These are phyloP conservation scores for Volvox carteri DNA, from an alignment of 163 green algal species.

Conservation along the genomic window DNA sequence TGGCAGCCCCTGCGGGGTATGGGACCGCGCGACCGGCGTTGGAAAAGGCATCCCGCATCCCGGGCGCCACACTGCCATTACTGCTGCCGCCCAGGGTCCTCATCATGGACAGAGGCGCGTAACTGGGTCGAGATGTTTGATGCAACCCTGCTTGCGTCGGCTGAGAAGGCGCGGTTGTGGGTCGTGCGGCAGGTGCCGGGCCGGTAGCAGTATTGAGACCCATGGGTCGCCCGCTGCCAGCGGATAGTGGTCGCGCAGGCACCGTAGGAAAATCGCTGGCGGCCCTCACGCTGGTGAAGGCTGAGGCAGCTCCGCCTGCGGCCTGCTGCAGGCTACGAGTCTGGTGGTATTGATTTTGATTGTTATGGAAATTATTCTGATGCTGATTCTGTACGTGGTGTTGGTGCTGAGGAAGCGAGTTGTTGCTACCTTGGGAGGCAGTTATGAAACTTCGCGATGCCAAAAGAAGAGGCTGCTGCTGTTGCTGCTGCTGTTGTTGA, in stretches of 20 bases:
- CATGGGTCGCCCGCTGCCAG: slow-evolving; percentile 14
- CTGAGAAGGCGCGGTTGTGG: neutral
- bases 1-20: neutral
- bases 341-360: neutral
- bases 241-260: slow-evolving; percentile 16
- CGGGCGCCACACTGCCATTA: neutral
- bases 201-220: neutral
- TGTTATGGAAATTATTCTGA: too few relatives aligned
- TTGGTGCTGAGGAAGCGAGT: neutral
- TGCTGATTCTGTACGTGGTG: neutral
- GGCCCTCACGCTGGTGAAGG: neutral
- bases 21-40: neutral
- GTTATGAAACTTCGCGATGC: neutral
- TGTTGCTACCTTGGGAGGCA: slow-evolving; percentile 33
- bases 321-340: neutral
- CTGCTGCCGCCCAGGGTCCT: neutral
- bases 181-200: neutral
- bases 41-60: neutral
- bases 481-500: neutral
- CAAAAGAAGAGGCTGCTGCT: neutral
- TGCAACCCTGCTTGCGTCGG: neutral
- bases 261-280: neutral
- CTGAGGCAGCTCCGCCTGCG: neutral
- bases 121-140: neutral
- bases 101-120: slow-evolving; percentile 3